A percentile compares a stretch with the other conserved stretches of the same genome.
Conservation (phyloP, 106 monocot species). For the Apostasia shenzhenica region DNA sequence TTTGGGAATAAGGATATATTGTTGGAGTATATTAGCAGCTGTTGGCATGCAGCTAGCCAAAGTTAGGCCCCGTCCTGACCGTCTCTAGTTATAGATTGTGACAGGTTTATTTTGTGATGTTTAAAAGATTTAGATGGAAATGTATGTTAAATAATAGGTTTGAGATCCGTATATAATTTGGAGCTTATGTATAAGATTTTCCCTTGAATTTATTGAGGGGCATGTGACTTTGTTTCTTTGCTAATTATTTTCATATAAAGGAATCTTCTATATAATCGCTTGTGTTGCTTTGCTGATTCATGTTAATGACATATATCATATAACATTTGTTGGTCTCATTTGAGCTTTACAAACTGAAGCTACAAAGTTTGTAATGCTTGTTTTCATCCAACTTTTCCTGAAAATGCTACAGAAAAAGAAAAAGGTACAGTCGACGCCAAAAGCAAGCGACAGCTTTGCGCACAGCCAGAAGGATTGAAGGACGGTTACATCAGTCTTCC, state of each 20-base stretch:
- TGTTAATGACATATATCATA: background rate
- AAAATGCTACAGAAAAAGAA: slow-evolving; percentile 47
- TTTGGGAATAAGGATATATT: no score
- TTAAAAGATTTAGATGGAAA: no score
- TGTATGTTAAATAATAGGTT: no score
- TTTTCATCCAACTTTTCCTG: background rate
- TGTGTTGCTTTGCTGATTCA: background rate
- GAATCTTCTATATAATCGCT: background rate
- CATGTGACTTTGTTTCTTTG: background rate
- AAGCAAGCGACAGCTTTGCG: slow-evolving; percentile 53
- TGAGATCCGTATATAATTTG: no score
- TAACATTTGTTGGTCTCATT: background rate
- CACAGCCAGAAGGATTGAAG: slow-evolving; percentile 9
- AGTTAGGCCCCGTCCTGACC: no score
- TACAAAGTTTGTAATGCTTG: background rate
- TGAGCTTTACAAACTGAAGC: background rate
- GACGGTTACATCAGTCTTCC: no score
- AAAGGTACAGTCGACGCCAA: slow-evolving; percentile 41
- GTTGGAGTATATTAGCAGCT: no score
- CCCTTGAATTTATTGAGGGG: background rate
- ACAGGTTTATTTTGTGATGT: no score
- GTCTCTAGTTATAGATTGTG: no score
- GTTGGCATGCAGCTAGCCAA: no score
- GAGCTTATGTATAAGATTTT: no score
- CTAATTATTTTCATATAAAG: background rate